These are phyloP conservation scores for Colletotrichum gigasporum DNA, from an alignment of 2,329 filamentous ascomycete genomes.

Conservation along the genomic window DNA sequence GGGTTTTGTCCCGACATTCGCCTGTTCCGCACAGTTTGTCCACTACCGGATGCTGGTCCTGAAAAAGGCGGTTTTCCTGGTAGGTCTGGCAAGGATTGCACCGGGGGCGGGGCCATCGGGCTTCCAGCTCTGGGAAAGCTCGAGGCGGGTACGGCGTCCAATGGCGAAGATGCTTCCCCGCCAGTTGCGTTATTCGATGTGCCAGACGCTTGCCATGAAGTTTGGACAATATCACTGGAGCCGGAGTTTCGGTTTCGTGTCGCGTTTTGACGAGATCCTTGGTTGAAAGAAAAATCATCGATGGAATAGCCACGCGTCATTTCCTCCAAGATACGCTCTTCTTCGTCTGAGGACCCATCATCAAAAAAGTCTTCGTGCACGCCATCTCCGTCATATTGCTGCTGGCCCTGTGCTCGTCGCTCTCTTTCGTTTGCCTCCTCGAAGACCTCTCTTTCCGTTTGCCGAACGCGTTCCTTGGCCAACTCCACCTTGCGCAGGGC, in stretches of 20 bases:
- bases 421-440: slow-evolving; percentile 42
- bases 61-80: slow-evolving; percentile 43
- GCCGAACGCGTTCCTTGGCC: slow-evolving; percentile 78
- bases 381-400: slow-evolving; percentile 56
- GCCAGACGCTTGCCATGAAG: slow-evolving; percentile 81
- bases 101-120: slow-evolving; percentile 58
- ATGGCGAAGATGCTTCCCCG: background rate
- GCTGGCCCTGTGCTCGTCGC: slow-evolving; percentile 36
- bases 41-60: slow-evolving; percentile 43
- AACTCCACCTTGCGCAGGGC: slow-evolving; percentile 75
- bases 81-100: slow-evolving; percentile 55
- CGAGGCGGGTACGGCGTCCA: slow-evolving; percentile 32
- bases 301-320: slow-evolving; percentile 86
- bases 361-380: slow-evolving; percentile 64
- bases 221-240: slow-evolving; percentile 80
- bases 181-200: slow-evolving; percentile 32
- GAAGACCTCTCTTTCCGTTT: slow-evolving; percentile 77
- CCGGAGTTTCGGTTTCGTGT: slow-evolving; percentile 84
- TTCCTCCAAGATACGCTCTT: slow-evolving; percentile 84
- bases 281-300: slow-evolving; percentile 69
- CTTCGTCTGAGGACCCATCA: slow-evolving; percentile 73
- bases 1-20: slow-evolving; percentile 82
- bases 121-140: slow-evolving; percentile 36
- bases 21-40: slow-evolving; percentile 73
- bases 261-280: slow-evolving; percentile 43